Evolutionary conservation across 345 rosid species (phyloP).

Genomic region (Clausena lansium): DNA sequence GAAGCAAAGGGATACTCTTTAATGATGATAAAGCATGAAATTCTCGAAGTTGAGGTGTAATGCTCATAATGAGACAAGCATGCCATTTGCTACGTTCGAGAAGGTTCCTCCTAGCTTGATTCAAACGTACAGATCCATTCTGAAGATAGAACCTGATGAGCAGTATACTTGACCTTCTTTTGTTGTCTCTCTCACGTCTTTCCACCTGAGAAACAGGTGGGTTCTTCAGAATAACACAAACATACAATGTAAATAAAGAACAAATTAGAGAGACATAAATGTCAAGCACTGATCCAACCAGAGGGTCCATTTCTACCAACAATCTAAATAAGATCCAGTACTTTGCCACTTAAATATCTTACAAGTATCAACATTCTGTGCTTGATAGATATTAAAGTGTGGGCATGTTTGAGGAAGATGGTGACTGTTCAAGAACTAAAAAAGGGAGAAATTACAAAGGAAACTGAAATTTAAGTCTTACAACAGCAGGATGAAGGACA

Average conservation of each 20-base stretch:
- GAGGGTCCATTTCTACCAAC: not conserved
- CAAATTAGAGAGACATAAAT: not conserved
- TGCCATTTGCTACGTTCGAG: conserved; percentile 98
- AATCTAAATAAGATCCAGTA: not conserved
- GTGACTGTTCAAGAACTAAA: conserved; percentile 1
- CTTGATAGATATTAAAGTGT: not conserved
- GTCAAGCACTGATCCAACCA: not conserved
- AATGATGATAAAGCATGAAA: conserved; percentile 86
- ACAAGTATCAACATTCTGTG: not conserved
- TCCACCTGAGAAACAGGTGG: conserved; percentile 65
- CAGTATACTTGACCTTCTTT: conserved; percentile 65
- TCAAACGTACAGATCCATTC: conserved; percentile 65
- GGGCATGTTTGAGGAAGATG: not conserved
- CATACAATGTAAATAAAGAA: not conserved
- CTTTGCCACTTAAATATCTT: not conserved
- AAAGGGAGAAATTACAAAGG: not conserved
- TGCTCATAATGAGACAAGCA: conserved; percentile 82
- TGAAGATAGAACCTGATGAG: conserved; percentile 81
- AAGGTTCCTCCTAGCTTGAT: conserved; percentile 89
- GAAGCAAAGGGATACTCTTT: conserved; percentile 68
- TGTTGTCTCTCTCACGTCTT: conserved; percentile 88
- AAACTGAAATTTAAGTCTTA: not conserved
- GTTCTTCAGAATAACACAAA: conserved; percentile 10
- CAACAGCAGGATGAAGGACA: not conserved
- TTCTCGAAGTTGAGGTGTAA: conserved; percentile 90